Percentiles rank a stretch among this genome's conserved stretches.
phyloP scores from a whole-genome alignment of 345 rosid species.

The Populus simonii region DNA sequence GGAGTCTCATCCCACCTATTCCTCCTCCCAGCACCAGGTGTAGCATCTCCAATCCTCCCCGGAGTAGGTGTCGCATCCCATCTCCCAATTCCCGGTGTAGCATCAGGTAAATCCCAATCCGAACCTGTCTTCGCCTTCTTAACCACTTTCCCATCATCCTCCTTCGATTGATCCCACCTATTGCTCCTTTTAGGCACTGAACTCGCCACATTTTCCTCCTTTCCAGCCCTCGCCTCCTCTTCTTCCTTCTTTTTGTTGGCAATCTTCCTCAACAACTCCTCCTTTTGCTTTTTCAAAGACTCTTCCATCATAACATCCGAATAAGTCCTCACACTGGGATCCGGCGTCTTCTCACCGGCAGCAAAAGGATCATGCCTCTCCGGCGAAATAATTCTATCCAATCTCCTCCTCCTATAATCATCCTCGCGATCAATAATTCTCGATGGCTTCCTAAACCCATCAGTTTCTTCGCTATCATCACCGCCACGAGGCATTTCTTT shows the following conservation, averaged over 20 bases:
- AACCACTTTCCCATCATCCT: slow-evolving; percentile 43
- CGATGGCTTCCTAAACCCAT: slow-evolving; percentile 63
- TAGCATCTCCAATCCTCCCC: slow-evolving; percentile 99
- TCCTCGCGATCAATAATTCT: slow-evolving; percentile 89
- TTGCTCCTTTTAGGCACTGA: slow-evolving; percentile 69
- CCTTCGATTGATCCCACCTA: slow-evolving; percentile 89
- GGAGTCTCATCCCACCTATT: slow-evolving; percentile 99
- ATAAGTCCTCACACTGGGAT: slow-evolving; percentile 66
- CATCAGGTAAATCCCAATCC: slow-evolving; percentile 95
- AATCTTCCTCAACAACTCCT: slow-evolving; percentile 53
- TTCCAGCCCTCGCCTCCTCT: slow-evolving; percentile 65
- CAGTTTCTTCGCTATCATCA: slow-evolving; percentile 47
- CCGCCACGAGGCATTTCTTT: slow-evolving; percentile 72
- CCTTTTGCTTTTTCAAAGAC: slow-evolving; percentile 56
- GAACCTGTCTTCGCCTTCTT: slow-evolving; percentile 71
- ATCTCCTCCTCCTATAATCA: slow-evolving; percentile 80
- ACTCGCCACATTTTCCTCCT: slow-evolving; percentile 33
- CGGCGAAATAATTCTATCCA: slow-evolving; percentile 83
- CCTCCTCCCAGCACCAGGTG: slow-evolving; percentile 82
- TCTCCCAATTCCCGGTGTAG: slow-evolving; percentile 21
- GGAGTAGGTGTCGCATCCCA: slow-evolving; percentile 36
- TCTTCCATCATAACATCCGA: slow-evolving; percentile 86
- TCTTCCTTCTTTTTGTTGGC: slow-evolving; percentile 74
- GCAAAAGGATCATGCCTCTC: slow-evolving; percentile 90
- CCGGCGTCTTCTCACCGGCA: slow-evolving; percentile 92